Base-by-base conservation (phyloP, 2,329 filamentous ascomycete species). In the Monosporascus ibericus region DNA sequence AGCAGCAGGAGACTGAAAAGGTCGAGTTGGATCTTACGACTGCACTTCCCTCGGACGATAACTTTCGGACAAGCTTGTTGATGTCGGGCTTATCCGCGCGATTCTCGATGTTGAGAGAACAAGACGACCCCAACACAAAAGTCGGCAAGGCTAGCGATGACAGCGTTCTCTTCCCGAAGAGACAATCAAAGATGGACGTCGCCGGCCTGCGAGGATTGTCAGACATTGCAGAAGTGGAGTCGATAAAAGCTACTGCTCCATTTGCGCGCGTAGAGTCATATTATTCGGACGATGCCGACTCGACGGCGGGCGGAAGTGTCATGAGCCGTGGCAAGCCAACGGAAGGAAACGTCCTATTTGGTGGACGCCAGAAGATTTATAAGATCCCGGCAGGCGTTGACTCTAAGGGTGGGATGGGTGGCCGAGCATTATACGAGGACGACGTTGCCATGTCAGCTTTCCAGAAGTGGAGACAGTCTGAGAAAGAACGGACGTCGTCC, bases 61-160 rank as follows among this genome's bases (percentile, higher is more conserved):
- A 97, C 65, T 97, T 99, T 70, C 84, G 94, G 52, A 99, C 94
- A 3, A 97, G 94, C 75, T 75, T 99, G 53, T 77, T 99, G 56
- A 95, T 99, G 92, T 92, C 90, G 0, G 92, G 92, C 42, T 79
- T 99, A 5, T 97, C 92, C 0, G 90, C 92, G 14, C 85, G 94
- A 6, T 99, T 99, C 69, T 97, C 92, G 61, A 97, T 97, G 92
- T 75, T 97, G 34, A 80, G 90, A 63, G 92, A 96, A 70, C 92
- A 96, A 68, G 92, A 96, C 67, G 91, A 96, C 63, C 92, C 92
- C 1, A 86, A 77, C 56, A 92, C 90, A 2, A 88, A 91, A 68
- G 80, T 96, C 34, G 92, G 92, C 53, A 96, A 97, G 70, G 92
- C 92, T 17, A 94, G 88, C 69, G 92, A 97, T 66, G 92, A 96